Evolutionary conservation across 1,284 basidiomycete species (phyloP), one percentile per base, ranked within the genome.

Genomic region (Ustilago loliicola): DNA sequence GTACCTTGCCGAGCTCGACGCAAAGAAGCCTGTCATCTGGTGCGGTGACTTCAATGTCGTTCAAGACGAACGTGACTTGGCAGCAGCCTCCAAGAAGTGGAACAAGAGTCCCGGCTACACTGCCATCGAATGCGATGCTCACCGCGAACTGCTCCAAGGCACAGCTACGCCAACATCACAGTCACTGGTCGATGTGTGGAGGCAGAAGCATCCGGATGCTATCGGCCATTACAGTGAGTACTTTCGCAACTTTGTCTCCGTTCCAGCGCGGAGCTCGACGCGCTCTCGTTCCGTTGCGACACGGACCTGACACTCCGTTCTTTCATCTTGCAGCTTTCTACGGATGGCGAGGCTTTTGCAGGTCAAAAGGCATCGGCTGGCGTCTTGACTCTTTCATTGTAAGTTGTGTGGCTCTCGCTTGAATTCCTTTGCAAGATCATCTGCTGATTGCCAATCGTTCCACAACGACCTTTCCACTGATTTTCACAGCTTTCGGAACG

Each of bases 31-130:
- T 3, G 92, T 95, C 11, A 92, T 96, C 66, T 96, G 94, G 94
- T 89, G 90, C n/a, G 94, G 94, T 29, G 94, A 96, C 86, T 83
- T 95, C 72, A 96, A 96, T 79, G 93, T 94, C 34, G 93, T 94
- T 1, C 92, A 75, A 23, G 79, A 77, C 57, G 67, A 80, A 29
- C 66, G 82, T 38, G 87, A 88, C 73, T 79, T 88, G 32, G 79
- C 86, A 1, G 81, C 83, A 48, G 87, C 87, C 21, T 86, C 85
- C 66, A 86, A 86, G 29, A 88, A 88, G 61, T 86, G 87, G 86
- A 87, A 88, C 82, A 87, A 88, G 70, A 77, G 80, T 13, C 84
- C 87, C 2, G 85, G 85, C 11, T 83, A 83, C 61, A 83, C 82
- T 3, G 70, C 93, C 80, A 90, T 89, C 23, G 94, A 96, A 70